Conservation (phyloP, 2,329 filamentous ascomycete species). For the Diaporthe citriasiana region DNA sequence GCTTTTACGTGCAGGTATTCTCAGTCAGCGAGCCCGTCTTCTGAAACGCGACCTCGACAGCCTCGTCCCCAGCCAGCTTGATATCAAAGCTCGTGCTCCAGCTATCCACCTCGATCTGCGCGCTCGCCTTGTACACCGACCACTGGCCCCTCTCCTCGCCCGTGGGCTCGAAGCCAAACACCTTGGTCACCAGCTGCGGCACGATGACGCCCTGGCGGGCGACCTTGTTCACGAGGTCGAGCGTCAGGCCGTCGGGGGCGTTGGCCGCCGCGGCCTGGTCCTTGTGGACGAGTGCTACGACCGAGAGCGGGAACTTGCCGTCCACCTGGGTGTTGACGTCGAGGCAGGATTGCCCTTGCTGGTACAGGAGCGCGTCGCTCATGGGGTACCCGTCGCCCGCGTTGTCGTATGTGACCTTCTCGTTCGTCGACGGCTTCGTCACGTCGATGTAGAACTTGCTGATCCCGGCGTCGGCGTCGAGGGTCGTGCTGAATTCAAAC, state of each 20-base stretch:
- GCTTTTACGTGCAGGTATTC: not conserved
- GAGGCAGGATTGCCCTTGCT: slow-evolving; percentile 13
- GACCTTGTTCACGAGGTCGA: slow-evolving; percentile 27
- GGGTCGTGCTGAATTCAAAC: slow-evolving; percentile 49
- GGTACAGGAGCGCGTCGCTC: slow-evolving; percentile 16
- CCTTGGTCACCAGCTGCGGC: slow-evolving; percentile 11
- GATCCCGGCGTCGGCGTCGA: slow-evolving; percentile 49
- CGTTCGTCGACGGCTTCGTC: slow-evolving; percentile 32
- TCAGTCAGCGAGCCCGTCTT: slow-evolving; percentile 9
- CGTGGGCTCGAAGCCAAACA: not conserved
- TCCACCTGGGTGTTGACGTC: slow-evolving; percentile 1
- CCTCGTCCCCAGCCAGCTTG: slow-evolving; percentile 18
- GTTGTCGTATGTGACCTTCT: slow-evolving; percentile 23
- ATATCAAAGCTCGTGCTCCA: slow-evolving; percentile 26
- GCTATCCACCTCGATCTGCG: slow-evolving; percentile 16
- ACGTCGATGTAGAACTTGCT: slow-evolving; percentile 51
- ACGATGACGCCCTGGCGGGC: slow-evolving; percentile 18
- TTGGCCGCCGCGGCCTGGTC: not conserved
- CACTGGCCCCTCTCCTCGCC: slow-evolving; percentile 14
- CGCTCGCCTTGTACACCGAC: not conserved
- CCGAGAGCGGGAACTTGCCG: slow-evolving; percentile 20
- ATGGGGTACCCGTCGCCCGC: slow-evolving; percentile 19
- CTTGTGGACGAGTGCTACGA: slow-evolving; percentile 8
- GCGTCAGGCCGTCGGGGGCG: not conserved
- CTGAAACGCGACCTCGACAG: slow-evolving; percentile 12